Evolutionary conservation across 345 rosid species (phyloP), one percentile per base, ranked within the genome.

Genomic region (Lepidium aucheri): DNA sequence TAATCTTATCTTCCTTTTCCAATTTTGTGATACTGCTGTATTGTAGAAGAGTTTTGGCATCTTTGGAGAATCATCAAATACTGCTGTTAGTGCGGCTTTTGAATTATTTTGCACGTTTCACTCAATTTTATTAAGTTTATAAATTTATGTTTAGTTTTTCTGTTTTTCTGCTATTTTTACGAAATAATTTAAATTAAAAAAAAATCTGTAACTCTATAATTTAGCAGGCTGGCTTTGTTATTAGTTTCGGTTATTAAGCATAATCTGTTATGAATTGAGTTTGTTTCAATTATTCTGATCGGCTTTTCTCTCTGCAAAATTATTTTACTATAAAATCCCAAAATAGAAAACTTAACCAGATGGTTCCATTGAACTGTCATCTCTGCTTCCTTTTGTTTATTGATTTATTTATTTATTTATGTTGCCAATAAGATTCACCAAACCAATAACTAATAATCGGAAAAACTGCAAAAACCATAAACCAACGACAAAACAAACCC

Each of bases 361-460:
- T 44, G 13, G 11, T 17, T 49, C 12, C 33, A 30, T 22, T 17
- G n/a, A 24, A 24, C 4, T 24, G 26, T 24, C 4, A 24, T 24
- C 26, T 24, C 26, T 2, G 3, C 4, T 24, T 24, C 26, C 4
- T 24, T 24, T 24, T 24, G 4, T 24, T 24, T 3, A 20, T 18
- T 40, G 45, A 7, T 16, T 51, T 59, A 24, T 24, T 24, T 24
- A 24, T 24, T 24, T 2, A 2, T 30, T 30, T 6, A 1, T 13
- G 30, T 15, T 33, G 9, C 9, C 15, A 47, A 9, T 5, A 24
- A 35, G 4, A 15, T 18, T 26, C 75, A 54, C 43, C 64, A 39
- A 63, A 39, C 11, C 64, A 46, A 44, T 70, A 53, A 71, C 68
- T 70, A 62, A 62, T 26, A 62, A 16, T 17, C 20, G 12, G 9